Percentiles rank a stretch among this genome's conserved stretches.
phyloP scores from a whole-genome alignment of 345 rosid species.

The Populus simonii region DNA sequence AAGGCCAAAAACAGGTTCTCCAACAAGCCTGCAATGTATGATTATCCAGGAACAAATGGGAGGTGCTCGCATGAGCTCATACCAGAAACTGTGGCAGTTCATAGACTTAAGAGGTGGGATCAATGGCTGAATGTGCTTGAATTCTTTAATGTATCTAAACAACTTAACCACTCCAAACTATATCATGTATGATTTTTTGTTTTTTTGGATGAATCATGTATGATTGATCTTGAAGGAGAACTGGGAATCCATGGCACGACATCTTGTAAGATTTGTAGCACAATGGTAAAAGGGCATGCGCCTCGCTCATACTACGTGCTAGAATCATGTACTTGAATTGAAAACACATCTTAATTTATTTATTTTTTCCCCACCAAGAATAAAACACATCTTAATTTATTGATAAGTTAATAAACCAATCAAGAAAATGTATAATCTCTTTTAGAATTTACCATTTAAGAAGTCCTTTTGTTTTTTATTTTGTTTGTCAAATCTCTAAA shows the following conservation, averaged over 20 bases:
- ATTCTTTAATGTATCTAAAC: conserved; percentile 39
- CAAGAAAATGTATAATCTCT: not conserved
- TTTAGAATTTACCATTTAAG: not conserved
- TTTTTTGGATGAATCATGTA: not conserved
- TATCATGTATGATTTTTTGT: not conserved
- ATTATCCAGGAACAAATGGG: conserved; percentile 41
- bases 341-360: too few species aligned
- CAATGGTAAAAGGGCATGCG: not conserved
- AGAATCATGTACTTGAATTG: too few species aligned
- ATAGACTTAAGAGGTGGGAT: conserved; percentile 41
- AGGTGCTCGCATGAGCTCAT: conserved; percentile 41
- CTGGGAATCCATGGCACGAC: not conserved
- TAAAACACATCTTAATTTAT: too few species aligned
- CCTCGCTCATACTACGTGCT: too few species aligned
- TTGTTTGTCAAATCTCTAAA: too few species aligned
- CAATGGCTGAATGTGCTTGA: conserved; percentile 35
- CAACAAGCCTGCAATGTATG: conserved; percentile 41
- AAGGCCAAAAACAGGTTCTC: conserved; percentile 35
- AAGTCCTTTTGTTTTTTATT: not conserved
- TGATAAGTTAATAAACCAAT: not conserved
- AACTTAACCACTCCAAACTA: conserved; percentile 20
- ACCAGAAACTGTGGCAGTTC: conserved; percentile 34
- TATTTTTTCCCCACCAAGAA: too few species aligned
- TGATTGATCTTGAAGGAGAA: not conserved
- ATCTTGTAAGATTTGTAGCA: not conserved